Conservation (phyloP, 106 monocot genomes). For the Alisma plantagoaquatica region DNA sequence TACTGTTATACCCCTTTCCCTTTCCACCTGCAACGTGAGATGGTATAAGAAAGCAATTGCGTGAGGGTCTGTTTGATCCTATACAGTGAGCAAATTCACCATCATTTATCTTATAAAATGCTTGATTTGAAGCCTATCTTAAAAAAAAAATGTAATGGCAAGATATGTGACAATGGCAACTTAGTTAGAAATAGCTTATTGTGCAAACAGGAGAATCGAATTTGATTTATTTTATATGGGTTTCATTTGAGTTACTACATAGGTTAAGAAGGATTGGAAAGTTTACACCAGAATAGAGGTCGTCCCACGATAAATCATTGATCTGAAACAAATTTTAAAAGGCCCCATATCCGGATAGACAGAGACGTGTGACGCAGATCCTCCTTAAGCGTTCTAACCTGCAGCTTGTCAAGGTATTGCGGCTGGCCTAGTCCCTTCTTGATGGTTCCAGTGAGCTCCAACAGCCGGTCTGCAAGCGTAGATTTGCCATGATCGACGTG, state of each 20-base stretch:
- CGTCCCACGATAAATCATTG: background rate
- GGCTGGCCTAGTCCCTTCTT: constrained; percentile 92
- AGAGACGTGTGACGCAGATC: background rate
- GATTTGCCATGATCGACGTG: constrained; percentile 96
- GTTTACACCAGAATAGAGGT: too few relatives aligned
- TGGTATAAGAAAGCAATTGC: background rate
- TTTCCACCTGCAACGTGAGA: constrained; percentile 57
- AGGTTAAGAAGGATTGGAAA: too few relatives aligned
- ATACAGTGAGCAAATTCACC: background rate
- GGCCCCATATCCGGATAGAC: background rate
- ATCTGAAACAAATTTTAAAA: background rate
- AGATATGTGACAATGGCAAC: background rate
- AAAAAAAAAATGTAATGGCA: background rate
- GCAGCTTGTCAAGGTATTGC: constrained; percentile 94
- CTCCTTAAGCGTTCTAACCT: constrained; percentile 26
- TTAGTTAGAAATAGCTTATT: background rate
- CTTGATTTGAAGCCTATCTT: background rate
- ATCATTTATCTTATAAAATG: background rate
- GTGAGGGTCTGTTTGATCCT: background rate
- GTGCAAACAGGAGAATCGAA: background rate
- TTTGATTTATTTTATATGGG: background rate
- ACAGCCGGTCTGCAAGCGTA: constrained; percentile 81
- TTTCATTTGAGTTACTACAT: too few relatives aligned
- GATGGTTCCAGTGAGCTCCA: constrained; percentile 90
- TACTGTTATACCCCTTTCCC: constrained; percentile 95